These are phyloP conservation scores for Annulohypoxylon stygium DNA, from an alignment of 495 filamentous ascomycete species.

Conservation along the genomic window DNA sequence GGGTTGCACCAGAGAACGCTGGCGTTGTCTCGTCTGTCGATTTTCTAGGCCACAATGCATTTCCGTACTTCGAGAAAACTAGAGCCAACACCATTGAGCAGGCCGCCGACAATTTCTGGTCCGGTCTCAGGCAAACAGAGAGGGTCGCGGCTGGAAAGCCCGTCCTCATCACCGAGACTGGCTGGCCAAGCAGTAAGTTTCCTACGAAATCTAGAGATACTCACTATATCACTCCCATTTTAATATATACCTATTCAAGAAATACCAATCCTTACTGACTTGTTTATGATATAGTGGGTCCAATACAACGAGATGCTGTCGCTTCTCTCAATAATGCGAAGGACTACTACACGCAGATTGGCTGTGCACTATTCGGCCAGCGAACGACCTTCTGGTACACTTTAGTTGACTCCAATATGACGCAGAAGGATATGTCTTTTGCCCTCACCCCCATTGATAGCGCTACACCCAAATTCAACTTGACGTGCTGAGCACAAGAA, in stretches of 20 bases:
- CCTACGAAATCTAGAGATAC: neutral
- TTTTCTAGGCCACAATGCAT: slow-evolving; percentile 77
- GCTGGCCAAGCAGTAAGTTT: slow-evolving; percentile 76
- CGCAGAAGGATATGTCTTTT: slow-evolving; percentile 45
- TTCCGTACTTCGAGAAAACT: slow-evolving; percentile 76
- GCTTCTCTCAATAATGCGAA: slow-evolving; percentile 72
- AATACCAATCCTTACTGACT: slow-evolving; percentile 4
- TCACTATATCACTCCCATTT: neutral
- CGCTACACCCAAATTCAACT: slow-evolving; percentile 64
- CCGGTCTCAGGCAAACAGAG: slow-evolving; percentile 67
- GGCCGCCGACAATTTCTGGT: slow-evolving; percentile 69
- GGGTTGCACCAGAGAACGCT: slow-evolving; percentile 74
- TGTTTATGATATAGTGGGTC: slow-evolving; percentile 54
- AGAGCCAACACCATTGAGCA: slow-evolving; percentile 71
- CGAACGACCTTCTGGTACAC: slow-evolving; percentile 78
- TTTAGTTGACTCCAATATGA: slow-evolving; percentile 69
- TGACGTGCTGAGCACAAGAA: slow-evolving; percentile 55
- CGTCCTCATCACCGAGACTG: slow-evolving; percentile 85
- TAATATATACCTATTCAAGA: neutral
- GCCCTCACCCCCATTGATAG: slow-evolving; percentile 54
- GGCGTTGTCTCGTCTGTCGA: slow-evolving; percentile 72
- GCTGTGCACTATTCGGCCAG: slow-evolving; percentile 72
- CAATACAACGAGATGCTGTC: slow-evolving; percentile 67
- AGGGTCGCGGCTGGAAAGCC: slow-evolving; percentile 70
- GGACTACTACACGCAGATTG: slow-evolving; percentile 78